Evolutionary conservation across 441 rosid species (phyloP).

Genomic region (Brassica balearica): DNA sequence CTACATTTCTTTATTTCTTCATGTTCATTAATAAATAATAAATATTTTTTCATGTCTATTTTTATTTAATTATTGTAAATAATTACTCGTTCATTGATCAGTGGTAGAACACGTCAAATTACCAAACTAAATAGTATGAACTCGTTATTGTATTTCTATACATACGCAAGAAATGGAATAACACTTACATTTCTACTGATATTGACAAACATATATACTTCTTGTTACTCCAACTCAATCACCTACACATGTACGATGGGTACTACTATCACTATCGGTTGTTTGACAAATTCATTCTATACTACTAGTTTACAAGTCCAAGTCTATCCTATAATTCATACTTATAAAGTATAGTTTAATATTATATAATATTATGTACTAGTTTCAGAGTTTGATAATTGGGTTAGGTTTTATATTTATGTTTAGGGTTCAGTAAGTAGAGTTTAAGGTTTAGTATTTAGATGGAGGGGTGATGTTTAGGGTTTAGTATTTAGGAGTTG

Average conservation of each 20-base stretch:
- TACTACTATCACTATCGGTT: not conserved
- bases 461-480: no score
- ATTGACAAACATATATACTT: not conserved
- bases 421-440: not conserved
- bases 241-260: not conserved
- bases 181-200: not conserved
- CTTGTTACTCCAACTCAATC: not conserved
- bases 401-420: not conserved
- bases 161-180: not conserved
- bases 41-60: not conserved
- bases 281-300: not conserved
- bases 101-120: not conserved
- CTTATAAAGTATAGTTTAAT: no score
- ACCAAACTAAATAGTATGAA: not conserved
- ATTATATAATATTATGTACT: not conserved
- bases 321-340: not conserved
- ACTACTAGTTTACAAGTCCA: not conserved
- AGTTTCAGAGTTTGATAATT: not conserved
- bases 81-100: not conserved
- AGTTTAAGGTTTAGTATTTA: not conserved
- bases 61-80: no score
- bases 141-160: no score
- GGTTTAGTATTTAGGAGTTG: no score
- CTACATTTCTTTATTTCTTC: not conserved
- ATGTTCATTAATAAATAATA: not conserved